phyloP scores from a whole-genome alignment of 1,139 yeast genomes.

The Hyphopichia khmerensis region DNA sequence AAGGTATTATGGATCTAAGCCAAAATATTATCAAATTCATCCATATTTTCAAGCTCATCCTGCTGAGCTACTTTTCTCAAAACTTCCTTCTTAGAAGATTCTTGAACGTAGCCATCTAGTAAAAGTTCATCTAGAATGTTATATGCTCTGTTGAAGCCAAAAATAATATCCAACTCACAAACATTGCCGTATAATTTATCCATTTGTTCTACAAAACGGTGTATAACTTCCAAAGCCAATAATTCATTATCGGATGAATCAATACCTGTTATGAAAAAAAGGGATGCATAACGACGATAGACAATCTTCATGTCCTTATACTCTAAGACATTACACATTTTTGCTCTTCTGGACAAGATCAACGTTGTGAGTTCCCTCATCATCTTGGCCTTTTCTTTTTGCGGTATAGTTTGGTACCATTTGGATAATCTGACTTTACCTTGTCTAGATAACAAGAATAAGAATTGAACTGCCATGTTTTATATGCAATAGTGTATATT shows the following conservation, averaged over 20 bases:
- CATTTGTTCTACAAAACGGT: slow-evolving; percentile 94
- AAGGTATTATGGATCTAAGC: too few species aligned
- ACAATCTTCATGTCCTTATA: slow-evolving; percentile 86
- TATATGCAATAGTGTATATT: too few species aligned
- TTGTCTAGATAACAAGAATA: slow-evolving; percentile 84
- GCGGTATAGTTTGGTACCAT: slow-evolving; percentile 84
- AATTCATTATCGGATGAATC: slow-evolving; percentile 86
- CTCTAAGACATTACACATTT: slow-evolving; percentile 95
- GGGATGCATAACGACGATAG: slow-evolving; percentile 88
- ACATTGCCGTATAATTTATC: slow-evolving; percentile 97
- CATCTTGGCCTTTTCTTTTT: slow-evolving; percentile 80
- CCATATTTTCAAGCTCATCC: slow-evolving; percentile 59
- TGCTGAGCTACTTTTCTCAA: slow-evolving; percentile 75
- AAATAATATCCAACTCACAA: slow-evolving; percentile 88
- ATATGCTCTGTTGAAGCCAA: slow-evolving; percentile 92
- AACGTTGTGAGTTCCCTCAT: slow-evolving; percentile 84
- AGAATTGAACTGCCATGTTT: slow-evolving; percentile 69
- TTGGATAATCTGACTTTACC: slow-evolving; percentile 91
- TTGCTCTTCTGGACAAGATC: slow-evolving; percentile 80
- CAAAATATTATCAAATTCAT: slow-evolving; percentile 46
- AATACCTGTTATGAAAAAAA: slow-evolving; percentile 85
- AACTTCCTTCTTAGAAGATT: slow-evolving; percentile 78
- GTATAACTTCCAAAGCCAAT: slow-evolving; percentile 80
- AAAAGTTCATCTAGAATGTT: slow-evolving; percentile 87
- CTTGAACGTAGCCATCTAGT: slow-evolving; percentile 82